Evolutionary conservation across 495 filamentous ascomycete genomes (phyloP).

Genomic region (Podospora comata): DNA sequence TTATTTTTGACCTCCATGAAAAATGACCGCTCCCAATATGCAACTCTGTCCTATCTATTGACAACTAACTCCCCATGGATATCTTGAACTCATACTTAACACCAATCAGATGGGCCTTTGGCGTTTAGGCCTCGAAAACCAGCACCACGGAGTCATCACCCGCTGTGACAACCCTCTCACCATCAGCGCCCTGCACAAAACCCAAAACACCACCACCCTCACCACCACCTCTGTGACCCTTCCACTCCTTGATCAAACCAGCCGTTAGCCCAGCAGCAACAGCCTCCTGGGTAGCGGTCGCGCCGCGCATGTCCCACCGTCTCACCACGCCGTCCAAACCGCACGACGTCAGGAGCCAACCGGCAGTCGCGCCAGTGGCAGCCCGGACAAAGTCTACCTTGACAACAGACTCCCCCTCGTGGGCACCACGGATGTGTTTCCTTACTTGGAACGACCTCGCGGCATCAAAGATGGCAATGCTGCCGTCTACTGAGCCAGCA

Average conservation of each 20-base stretch:
- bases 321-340: constrained; percentile 85
- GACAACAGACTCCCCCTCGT: constrained; percentile 80
- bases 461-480: constrained; percentile 82
- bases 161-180: constrained; percentile 75
- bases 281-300: constrained; percentile 52
- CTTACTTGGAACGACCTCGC: constrained; percentile 78
- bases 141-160: constrained; percentile 78
- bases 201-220: constrained; percentile 87
- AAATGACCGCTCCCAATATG: not conserved
- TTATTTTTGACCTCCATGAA: not conserved
- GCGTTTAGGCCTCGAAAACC: constrained; percentile 58
- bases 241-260: constrained; percentile 70
- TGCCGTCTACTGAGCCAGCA: constrained; percentile 85
- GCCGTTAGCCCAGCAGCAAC: constrained; percentile 16
- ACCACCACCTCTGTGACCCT: constrained; percentile 69
- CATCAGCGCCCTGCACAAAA: constrained; percentile 71
- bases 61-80: not conserved
- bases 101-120: not conserved
- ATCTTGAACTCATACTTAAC: constrained; percentile 1
- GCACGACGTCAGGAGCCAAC: constrained; percentile 71
- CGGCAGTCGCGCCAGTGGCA: constrained; percentile 20
- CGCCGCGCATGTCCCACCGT: constrained; percentile 82
- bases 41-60: not conserved
- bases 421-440: constrained; percentile 72
- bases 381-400: constrained; percentile 81